Percentiles rank a stretch among this genome's conserved stretches.
Evolutionary conservation across 2,329 filamentous ascomycete species (phyloP).

Genomic region (Colletotrichum sublineola): DNA sequence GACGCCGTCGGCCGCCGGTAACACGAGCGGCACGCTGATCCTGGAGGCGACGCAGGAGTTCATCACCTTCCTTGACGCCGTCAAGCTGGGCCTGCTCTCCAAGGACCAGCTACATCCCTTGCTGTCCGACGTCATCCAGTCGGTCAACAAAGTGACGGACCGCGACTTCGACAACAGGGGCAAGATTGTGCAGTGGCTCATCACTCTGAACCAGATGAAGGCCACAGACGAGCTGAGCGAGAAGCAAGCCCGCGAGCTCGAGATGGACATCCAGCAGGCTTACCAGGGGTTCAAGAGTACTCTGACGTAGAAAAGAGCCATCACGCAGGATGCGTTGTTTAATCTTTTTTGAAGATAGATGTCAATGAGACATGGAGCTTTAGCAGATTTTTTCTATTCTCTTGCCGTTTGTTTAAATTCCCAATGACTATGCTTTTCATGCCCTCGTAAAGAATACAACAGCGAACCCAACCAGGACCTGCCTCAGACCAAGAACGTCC

Average conservation of each 20-base stretch:
- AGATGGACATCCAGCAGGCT: constrained; percentile 93
- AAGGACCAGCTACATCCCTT: constrained; percentile 98
- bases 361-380: constrained; percentile 16
- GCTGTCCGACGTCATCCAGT: constrained; percentile 94
- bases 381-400: neutral
- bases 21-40: constrained; percentile 76
- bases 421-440: constrained; percentile 7
- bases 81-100: constrained; percentile 90
- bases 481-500: constrained; percentile 85
- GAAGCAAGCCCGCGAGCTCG: constrained; percentile 88
- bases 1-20: constrained; percentile 57
- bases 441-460: neutral
- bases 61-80: constrained; percentile 95
- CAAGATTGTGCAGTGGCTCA: constrained; percentile 99
- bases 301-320: constrained; percentile 62
- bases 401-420: neutral
- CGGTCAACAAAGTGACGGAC: constrained; percentile 96
- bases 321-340: neutral
- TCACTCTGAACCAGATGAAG: constrained; percentile 97
- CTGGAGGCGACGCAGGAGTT: constrained; percentile 96
- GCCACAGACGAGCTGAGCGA: constrained; percentile 91
- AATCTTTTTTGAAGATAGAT: constrained; percentile 15
- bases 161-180: constrained; percentile 94
- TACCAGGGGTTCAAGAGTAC: constrained; percentile 94
- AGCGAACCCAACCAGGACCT: neutral